Conservation (phyloP, 177 flowering plant genomes). For the Tripterygium wilfordii region DNA sequence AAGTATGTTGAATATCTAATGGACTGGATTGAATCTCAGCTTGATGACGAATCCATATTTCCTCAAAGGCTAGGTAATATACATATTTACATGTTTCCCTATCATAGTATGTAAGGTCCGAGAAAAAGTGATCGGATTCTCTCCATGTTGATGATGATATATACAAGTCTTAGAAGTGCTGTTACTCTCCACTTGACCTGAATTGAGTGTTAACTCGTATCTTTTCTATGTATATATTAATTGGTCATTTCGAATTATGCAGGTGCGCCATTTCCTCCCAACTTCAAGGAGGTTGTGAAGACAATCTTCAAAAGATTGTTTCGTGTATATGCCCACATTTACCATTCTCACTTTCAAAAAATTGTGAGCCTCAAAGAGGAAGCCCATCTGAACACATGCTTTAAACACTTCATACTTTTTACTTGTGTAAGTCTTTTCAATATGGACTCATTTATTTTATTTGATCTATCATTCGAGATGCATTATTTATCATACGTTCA, state of each 20-base stretch:
- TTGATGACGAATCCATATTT: slow-evolving; percentile 93
- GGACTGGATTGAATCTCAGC: slow-evolving; percentile 98
- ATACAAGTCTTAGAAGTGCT: too few relatives aligned
- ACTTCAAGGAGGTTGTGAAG: slow-evolving; percentile 96
- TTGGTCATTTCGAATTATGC: slow-evolving; percentile 8
- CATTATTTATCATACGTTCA: too few relatives aligned
- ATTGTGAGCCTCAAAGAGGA: slow-evolving; percentile 99
- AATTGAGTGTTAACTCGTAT: not conserved
- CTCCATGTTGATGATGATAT: too few relatives aligned
- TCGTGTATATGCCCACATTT: slow-evolving; percentile 98
- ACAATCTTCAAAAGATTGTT: slow-evolving; percentile 94
- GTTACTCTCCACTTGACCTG: not conserved
- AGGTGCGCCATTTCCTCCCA: slow-evolving; percentile 96
- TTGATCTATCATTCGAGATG: too few relatives aligned
- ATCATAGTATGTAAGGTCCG: too few relatives aligned
- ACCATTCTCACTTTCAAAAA: slow-evolving; percentile 97
- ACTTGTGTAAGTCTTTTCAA: slow-evolving; percentile 70
- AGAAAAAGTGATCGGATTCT: not conserved
- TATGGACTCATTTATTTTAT: not conserved
- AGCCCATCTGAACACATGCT: slow-evolving; percentile 98
- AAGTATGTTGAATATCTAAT: slow-evolving; percentile 95
- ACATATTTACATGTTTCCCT: too few relatives aligned
- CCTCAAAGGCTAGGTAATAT: slow-evolving; percentile 98
- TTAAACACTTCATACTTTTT: slow-evolving; percentile 98
- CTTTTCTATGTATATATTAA: not conserved